Evolutionary conservation across 2,329 filamentous ascomycete genomes (phyloP).

Genomic region (Onygena corvina): DNA sequence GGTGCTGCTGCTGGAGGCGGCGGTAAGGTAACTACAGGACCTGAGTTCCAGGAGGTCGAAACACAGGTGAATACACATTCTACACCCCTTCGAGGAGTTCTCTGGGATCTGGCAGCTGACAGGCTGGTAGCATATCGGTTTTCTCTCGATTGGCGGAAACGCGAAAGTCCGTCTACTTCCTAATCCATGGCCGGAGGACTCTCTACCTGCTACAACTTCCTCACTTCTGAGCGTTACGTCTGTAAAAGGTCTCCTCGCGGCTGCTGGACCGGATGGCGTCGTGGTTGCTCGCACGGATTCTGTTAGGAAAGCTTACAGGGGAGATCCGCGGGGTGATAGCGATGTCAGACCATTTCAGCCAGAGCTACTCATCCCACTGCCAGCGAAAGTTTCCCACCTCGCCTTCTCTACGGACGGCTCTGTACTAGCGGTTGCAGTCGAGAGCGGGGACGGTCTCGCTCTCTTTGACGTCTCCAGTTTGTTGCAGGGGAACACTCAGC

Average conservation of each 20-base stretch:
- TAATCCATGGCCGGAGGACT: constrained; percentile 57
- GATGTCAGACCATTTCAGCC: constrained; percentile 61
- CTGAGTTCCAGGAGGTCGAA: constrained; percentile 63
- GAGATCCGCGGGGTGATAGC: constrained; percentile 45
- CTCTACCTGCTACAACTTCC: constrained; percentile 60
- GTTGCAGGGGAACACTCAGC: constrained; percentile 51
- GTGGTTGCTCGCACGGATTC: constrained; percentile 64
- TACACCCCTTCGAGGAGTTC: too few relatives aligned
- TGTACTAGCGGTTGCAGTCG: constrained; percentile 69
- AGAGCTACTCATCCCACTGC: constrained; percentile 59
- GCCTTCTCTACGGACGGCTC: constrained; percentile 84
- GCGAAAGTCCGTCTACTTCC: constrained; percentile 70
- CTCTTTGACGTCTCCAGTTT: constrained; percentile 67
- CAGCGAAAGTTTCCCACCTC: constrained; percentile 71
- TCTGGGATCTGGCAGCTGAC: constrained; percentile 1
- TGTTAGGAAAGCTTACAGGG: constrained; percentile 61
- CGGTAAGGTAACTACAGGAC: constrained; percentile 41
- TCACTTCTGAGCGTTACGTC: constrained; percentile 78
- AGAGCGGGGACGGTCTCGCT: constrained; percentile 66
- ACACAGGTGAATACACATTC: constrained; percentile 52
- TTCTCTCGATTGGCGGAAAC: constrained; percentile 66
- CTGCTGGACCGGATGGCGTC: constrained; percentile 70
- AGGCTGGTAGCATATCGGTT: constrained; percentile 54
- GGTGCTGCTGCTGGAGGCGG: constrained; percentile 23
- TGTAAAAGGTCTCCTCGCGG: constrained; percentile 67